These are phyloP conservation scores for Colletotrichum zoysiae DNA, from an alignment of 2,329 filamentous ascomycete species.

Conservation along the genomic window DNA sequence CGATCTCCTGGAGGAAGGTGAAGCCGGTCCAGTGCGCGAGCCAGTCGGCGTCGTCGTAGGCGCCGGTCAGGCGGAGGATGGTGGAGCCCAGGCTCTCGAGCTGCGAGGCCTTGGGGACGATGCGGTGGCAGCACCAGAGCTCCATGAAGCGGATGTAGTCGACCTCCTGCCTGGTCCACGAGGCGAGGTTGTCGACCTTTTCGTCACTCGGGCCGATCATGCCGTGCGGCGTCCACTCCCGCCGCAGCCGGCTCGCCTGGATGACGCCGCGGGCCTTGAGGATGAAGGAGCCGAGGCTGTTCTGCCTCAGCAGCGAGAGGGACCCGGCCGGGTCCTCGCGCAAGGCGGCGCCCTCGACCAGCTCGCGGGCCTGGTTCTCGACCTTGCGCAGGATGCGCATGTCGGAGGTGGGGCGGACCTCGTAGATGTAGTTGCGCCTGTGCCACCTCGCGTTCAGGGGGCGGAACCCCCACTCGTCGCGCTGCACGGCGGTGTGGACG, in stretches of 20 bases:
- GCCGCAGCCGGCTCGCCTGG: slow-evolving; percentile 61
- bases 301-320: slow-evolving; percentile 44
- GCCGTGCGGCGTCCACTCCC: slow-evolving; percentile 64
- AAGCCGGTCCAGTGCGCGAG: slow-evolving; percentile 64
- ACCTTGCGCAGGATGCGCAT: slow-evolving; percentile 64
- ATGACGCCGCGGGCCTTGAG: slow-evolving; percentile 63
- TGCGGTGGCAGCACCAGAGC: slow-evolving; percentile 65
- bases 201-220: slow-evolving; percentile 56
- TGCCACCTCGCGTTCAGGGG: slow-evolving; percentile 56
- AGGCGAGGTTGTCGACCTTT: slow-evolving; percentile 21
- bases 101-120: slow-evolving; percentile 37
- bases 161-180: slow-evolving; percentile 64
- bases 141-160: slow-evolving; percentile 77
- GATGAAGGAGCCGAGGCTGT: slow-evolving; percentile 60
- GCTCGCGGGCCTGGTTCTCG: slow-evolving; percentile 65
- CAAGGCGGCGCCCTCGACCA: slow-evolving; percentile 56
- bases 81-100: slow-evolving; percentile 58
- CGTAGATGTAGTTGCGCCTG: slow-evolving; percentile 55
- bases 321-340: slow-evolving; percentile 28
- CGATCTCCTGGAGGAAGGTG: slow-evolving; percentile 82
- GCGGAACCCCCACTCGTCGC: slow-evolving; percentile 72
- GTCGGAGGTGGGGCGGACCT: slow-evolving; percentile 55
- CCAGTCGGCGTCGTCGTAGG: slow-evolving; percentile 66
- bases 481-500: slow-evolving; percentile 73
- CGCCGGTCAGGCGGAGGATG: slow-evolving; percentile 70